These are phyloP conservation scores for Mortierella sp. DNA, from an alignment of 371 early-diverging fungal genomes.

Conservation along the genomic window DNA sequence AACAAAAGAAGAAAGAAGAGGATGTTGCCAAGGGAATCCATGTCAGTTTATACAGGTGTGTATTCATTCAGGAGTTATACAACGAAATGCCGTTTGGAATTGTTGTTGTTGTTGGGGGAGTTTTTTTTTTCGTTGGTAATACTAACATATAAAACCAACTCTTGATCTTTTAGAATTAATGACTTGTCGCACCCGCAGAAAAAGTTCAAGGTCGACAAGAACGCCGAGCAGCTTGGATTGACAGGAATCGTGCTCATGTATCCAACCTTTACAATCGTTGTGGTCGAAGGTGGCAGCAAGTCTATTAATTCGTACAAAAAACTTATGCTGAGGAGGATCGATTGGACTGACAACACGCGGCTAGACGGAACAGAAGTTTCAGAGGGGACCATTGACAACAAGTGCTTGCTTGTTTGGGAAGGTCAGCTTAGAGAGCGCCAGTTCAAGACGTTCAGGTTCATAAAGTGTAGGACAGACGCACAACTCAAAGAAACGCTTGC, in stretches of 20 bases:
- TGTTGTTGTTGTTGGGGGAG: no score
- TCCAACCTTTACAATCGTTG: slow-evolving; percentile 81
- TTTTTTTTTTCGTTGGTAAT: not conserved
- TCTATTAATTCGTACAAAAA: slow-evolving; percentile 92
- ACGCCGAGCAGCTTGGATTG: slow-evolving; percentile 87
- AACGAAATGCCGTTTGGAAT: no score
- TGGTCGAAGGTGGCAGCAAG: slow-evolving; percentile 96
- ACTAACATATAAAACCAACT: not conserved
- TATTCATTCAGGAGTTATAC: not conserved
- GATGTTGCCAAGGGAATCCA: slow-evolving; percentile 77
- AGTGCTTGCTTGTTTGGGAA: slow-evolving; percentile 94
- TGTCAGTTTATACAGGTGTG: slow-evolving; percentile 88
- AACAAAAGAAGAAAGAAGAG: slow-evolving; percentile 75
- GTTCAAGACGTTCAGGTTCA: slow-evolving; percentile 85
- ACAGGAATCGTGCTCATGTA: slow-evolving; percentile 86
- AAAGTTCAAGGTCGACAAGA: slow-evolving; percentile 89
- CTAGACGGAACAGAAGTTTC: slow-evolving; percentile 52
- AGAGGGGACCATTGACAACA: slow-evolving; percentile 71
- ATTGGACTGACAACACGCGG: slow-evolving; percentile 83
- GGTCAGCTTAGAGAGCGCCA: slow-evolving; percentile 83
- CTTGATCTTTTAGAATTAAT: slow-evolving; percentile 66
- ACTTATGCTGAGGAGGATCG: slow-evolving; percentile 94
- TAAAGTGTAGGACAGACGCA: slow-evolving; percentile 80
- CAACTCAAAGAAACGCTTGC: slow-evolving; percentile 46
- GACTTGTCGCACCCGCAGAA: slow-evolving; percentile 84